Conservation (phyloP, 176 grass and related monocot species). For the Rhynchospora breviuscula region DNA sequence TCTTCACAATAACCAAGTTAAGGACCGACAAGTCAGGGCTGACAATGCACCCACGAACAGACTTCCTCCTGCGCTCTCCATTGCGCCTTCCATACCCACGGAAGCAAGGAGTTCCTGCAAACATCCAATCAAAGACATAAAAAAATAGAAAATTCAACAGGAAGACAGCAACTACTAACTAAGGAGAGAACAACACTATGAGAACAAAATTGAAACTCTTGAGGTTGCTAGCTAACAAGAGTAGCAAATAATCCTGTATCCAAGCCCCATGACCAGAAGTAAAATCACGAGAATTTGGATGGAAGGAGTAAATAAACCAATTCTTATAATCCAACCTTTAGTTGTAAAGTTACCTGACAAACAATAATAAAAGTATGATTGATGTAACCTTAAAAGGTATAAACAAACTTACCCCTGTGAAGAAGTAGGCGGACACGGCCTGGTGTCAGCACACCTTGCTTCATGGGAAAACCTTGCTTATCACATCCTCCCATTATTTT, state of each 20-base stretch:
- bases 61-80: conserved; percentile 89
- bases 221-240: neutral
- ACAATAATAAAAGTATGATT: neutral
- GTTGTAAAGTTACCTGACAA: neutral
- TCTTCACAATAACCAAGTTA: conserved; percentile 93
- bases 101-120: conserved; percentile 73
- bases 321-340: neutral
- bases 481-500: conserved; percentile 96
- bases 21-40: conserved; percentile 83
- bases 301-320: neutral
- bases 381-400: neutral
- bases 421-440: conserved; percentile 84
- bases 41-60: conserved; percentile 91
- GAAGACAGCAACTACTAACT: neutral
- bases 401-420: conserved; percentile 50
- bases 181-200: neutral
- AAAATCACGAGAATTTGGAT: neutral
- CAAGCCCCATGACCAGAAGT: neutral
- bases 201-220: neutral
- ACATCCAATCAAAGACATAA: neutral
- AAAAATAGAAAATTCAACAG: neutral
- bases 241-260: neutral
- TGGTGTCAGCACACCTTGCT: conserved; percentile 75
- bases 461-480: conserved; percentile 94
- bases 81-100: conserved; percentile 75